A percentile compares a stretch with the other conserved stretches of the same genome.
phyloP scores from a whole-genome alignment of 139 green algal species.

The Micractinium conductrix region DNA sequence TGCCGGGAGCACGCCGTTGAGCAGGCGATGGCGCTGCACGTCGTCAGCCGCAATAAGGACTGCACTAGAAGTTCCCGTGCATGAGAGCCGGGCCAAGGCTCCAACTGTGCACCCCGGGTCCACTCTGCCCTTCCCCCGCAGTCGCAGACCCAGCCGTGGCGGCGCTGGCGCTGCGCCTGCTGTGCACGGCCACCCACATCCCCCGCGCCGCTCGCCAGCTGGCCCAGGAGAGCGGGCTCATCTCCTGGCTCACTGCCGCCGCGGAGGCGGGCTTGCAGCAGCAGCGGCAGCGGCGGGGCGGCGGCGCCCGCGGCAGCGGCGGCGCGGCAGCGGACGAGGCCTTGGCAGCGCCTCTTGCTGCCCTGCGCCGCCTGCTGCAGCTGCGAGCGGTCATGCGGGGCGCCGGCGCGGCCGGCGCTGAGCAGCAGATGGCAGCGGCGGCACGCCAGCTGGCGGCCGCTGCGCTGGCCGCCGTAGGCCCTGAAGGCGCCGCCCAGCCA shows the following conservation, averaged over 20 bases:
- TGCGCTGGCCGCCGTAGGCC: not conserved
- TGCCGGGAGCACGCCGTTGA: too few species aligned
- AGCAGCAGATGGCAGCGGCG: not conserved
- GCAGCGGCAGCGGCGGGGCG: not conserved
- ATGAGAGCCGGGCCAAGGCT: too few species aligned
- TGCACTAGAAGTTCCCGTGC: too few species aligned
- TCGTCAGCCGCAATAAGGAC: too few species aligned
- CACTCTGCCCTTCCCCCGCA: too few species aligned
- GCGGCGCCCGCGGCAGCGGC: too few species aligned
- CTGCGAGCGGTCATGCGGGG: constrained; percentile 32
- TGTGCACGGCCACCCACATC: constrained; percentile 38
- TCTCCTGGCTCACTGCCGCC: constrained; percentile 34
- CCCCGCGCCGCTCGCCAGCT: constrained; percentile 43
- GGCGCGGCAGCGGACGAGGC: not conserved
- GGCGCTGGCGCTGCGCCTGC: constrained; percentile 27
- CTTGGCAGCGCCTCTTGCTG: not conserved
- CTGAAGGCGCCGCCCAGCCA: not conserved
- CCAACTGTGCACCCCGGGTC: too few species aligned
- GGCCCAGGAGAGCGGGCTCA: constrained; percentile 18
- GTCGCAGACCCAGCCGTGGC: constrained; percentile 21
- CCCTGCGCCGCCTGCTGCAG: constrained; percentile 29
- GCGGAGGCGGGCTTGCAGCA: not conserved
- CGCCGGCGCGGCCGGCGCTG: not conserved
- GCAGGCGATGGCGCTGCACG: too few species aligned
- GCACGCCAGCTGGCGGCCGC: not conserved